Percentiles rank a stretch among this genome's conserved stretches.
Conservation (phyloP, 1,284 basidiomycete species). For the Cutaneotrichosporon sp. region DNA sequence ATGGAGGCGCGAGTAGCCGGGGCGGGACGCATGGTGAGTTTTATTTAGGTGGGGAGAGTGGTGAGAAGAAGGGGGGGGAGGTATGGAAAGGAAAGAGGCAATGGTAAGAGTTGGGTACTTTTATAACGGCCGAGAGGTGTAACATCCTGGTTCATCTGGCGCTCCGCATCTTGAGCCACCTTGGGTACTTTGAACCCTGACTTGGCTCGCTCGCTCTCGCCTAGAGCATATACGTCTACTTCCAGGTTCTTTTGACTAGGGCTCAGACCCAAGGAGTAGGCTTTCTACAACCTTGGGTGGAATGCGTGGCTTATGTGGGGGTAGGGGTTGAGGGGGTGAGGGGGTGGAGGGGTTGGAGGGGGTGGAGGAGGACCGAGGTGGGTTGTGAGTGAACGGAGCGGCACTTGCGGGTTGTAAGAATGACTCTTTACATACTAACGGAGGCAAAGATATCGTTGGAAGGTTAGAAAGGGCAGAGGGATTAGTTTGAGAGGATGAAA, state of each 20-base stretch:
- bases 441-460: background rate
- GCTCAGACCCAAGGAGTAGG: too few species aligned
- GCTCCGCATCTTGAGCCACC: background rate
- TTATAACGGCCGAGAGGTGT: background rate
- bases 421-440: background rate
- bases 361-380: too few species aligned
- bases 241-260: background rate
- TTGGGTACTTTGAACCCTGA: background rate
- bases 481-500: too few species aligned
- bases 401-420: background rate
- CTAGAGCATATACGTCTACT: background rate
- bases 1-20: constrained; percentile 39
- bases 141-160: background rate
- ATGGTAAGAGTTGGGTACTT: background rate
- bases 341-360: too few species aligned
- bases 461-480: too few species aligned
- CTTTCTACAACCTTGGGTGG: background rate
- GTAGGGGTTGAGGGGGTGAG: too few species aligned
- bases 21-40: constrained; percentile 35
- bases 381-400: background rate
- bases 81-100: background rate
- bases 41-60: constrained; percentile 5
- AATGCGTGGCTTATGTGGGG: background rate
- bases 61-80: background rate
- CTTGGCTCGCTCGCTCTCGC: background rate